Evolutionary conservation across 1,139 yeast genomes (phyloP).

Genomic region (Taiozyma sp.): DNA sequence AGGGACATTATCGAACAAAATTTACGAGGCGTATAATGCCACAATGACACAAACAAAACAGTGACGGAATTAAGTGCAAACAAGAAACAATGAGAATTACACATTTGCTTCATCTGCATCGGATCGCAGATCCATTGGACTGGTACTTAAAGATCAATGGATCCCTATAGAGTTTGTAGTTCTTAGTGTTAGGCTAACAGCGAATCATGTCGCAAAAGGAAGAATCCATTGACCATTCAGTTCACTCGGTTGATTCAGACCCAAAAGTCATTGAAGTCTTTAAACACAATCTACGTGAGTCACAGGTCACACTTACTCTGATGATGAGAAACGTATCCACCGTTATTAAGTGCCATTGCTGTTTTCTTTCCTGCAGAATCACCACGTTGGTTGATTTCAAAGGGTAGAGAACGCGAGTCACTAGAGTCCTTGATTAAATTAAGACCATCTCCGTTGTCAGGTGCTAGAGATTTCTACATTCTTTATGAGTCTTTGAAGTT

Average conservation of each 20-base stretch:
- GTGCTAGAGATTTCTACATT: slow-evolving; percentile 44
- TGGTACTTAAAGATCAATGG: not conserved
- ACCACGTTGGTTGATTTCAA: slow-evolving; percentile 42
- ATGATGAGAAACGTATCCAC: slow-evolving; percentile 14
- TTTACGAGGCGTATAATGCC: too few species aligned
- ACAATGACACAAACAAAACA: too few species aligned
- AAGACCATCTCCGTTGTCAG: slow-evolving; percentile 35
- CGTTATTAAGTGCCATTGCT: slow-evolving; percentile 20
- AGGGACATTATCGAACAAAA: too few species aligned
- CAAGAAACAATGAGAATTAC: too few species aligned
- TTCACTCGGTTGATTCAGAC: not conserved
- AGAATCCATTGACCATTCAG: not conserved
- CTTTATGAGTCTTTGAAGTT: slow-evolving; percentile 16
- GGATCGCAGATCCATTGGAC: too few species aligned
- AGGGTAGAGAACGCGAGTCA: slow-evolving; percentile 23
- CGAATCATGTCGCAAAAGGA: not conserved
- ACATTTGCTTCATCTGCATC: too few species aligned
- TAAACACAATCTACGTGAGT: slow-evolving; percentile 11
- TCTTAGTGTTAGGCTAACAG: too few species aligned
- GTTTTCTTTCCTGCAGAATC: slow-evolving; percentile 34
- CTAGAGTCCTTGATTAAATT: slow-evolving; percentile 30
- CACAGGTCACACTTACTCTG: slow-evolving; percentile 16
- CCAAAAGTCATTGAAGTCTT: slow-evolving; percentile 3
- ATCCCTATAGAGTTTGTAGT: too few species aligned
- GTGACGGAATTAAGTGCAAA: too few species aligned